Evolutionary conservation across 768 basidiomycete genomes (phyloP).

Genomic region (Trametes maxima): DNA sequence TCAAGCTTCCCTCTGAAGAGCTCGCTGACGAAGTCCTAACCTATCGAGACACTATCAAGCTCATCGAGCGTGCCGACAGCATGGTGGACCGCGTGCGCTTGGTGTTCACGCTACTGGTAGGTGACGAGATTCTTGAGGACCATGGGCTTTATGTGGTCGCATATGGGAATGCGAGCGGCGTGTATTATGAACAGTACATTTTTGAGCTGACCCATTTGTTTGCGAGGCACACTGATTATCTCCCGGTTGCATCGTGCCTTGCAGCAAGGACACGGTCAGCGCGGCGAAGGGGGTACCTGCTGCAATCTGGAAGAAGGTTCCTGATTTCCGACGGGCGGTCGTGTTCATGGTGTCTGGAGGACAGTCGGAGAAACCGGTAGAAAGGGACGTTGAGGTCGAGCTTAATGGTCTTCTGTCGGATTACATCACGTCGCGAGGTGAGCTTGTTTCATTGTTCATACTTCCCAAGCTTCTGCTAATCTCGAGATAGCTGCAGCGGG

Average conservation of each 20-base stretch:
- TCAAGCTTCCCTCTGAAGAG: not conserved
- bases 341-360: conserved; percentile 1
- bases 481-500: no score
- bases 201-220: no score
- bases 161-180: not conserved
- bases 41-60: not conserved
- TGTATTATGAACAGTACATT: not conserved
- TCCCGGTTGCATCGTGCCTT: no score
- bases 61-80: not conserved
- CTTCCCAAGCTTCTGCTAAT: no score
- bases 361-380: not conserved
- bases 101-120: not conserved
- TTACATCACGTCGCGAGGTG: no score
- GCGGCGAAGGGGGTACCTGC: not conserved
- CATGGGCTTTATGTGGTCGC: not conserved
- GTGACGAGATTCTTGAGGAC: not conserved
- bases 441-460: no score
- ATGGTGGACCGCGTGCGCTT: not conserved
- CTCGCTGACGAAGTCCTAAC: not conserved
- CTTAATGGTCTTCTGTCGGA: not conserved
- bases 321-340: not conserved
- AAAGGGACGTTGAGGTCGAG: not conserved
- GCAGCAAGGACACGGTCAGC: not conserved
- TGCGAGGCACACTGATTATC: not conserved
- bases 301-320: not conserved